phyloP scores from a whole-genome alignment of 2,329 filamentous ascomycete genomes.

The Pseudogymnoascus sp. region DNA sequence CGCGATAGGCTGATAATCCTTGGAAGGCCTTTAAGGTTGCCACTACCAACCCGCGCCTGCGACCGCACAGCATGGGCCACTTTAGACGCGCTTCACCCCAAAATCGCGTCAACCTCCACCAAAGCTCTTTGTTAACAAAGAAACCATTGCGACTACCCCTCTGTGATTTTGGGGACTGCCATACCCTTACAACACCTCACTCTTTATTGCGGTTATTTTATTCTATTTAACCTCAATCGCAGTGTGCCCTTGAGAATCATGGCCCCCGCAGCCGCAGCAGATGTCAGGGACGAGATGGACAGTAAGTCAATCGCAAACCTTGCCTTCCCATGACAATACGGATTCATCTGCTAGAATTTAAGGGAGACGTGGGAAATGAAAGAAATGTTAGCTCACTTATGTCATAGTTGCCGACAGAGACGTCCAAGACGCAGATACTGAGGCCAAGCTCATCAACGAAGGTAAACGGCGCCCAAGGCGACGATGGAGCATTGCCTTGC shows the following conservation, averaged over 20 bases:
- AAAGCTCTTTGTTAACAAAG: conserved; percentile 7
- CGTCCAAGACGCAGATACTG: conserved; percentile 57
- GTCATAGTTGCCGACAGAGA: conserved; percentile 46
- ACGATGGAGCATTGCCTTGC: background rate
- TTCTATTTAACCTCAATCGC: background rate
- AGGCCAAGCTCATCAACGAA: conserved; percentile 91
- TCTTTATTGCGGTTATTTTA: background rate
- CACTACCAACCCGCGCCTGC: conserved; percentile 6
- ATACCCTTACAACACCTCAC: background rate
- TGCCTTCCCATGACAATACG: conserved; percentile 4
- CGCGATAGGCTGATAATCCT: conserved; percentile 7
- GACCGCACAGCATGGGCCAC: conserved; percentile 7
- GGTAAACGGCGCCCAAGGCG: background rate
- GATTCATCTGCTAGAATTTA: background rate
- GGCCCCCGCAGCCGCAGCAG: conserved; percentile 35
- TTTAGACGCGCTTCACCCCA: conserved; percentile 10
- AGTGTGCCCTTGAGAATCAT: conserved; percentile 26
- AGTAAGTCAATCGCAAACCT: conserved; percentile 29
- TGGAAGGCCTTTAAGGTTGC: conserved; percentile 8
- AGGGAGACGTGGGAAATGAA: conserved; percentile 1
- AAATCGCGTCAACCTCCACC: conserved; percentile 1
- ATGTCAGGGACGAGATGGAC: conserved; percentile 42
- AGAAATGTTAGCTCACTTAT: conserved; percentile 26
- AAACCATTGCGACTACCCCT: background rate
- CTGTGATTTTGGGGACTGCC: background rate